Base-by-base conservation (phyloP, 2,329 filamentous ascomycete species). In the Cytospora piceae region DNA sequence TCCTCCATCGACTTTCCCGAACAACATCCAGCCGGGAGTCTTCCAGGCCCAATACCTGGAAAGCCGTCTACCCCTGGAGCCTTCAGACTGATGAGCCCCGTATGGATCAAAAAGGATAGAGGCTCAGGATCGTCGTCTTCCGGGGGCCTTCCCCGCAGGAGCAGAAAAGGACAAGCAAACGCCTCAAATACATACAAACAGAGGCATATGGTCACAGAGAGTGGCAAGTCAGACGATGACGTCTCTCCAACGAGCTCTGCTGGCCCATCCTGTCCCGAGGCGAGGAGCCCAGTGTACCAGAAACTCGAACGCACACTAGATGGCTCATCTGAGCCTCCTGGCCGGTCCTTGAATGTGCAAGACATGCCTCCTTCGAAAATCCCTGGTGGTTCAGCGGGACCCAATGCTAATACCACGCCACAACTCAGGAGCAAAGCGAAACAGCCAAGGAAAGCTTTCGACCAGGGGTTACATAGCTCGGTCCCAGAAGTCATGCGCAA, bases 21-120 rank as follows among this genome's bases (percentile, higher is more conserved):
- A 22, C 58, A 46, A 3, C 31, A 42, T 6, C n/a, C 4, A 14
- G 2, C 29, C 1, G 32, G 31, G 17, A 22, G 24, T 0, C 15
- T 29, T 14, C 49, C 22, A 14, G 37, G 58, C 1, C n/a, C n/a
- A 5, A 4, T 7, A 15, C 53, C 31, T 22, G 22, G 24, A 0
- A 51, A 37, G 24, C 24, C 15, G 1, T n/a, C 29, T 1, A 7
- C 37, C 14, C 54, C 51, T 7, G 29, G 37, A 12, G 3, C 31
- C 2, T 15, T 58, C n/a, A 60, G 37, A 17, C 54, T 66, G 24
- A 66, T 42, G 17, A 37, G 24, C 31, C 59, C 64, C 31, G 46
- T 62, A 11, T 66, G 64, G 64, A 56, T n/a, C 4, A 59, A 52
- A 2, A 58, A 24, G 4, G 29, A 37, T 29, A n/a, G 52, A 11